Conservation (phyloP, 495 filamentous ascomycete species). For the Evernia prunastri region DNA sequence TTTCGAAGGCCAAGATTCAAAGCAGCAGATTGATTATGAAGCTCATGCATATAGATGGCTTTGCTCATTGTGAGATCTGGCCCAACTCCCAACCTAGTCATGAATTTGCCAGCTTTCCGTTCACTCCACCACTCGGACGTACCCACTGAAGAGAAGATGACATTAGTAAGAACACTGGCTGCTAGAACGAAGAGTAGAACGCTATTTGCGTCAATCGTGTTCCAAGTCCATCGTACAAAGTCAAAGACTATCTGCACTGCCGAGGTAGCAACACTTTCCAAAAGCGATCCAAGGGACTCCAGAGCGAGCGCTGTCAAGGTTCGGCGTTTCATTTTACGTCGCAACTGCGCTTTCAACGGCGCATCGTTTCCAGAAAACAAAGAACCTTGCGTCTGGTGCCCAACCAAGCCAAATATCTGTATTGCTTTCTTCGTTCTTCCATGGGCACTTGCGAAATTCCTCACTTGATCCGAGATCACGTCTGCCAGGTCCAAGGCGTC, state of each 20-base stretch:
- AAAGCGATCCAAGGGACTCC: conserved; percentile 60
- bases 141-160: conserved; percentile 61
- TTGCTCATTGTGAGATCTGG: conserved; percentile 76
- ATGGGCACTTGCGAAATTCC: conserved; percentile 63
- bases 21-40: conserved; percentile 62
- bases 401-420: conserved; percentile 81
- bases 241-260: conserved; percentile 69
- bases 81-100: conserved; percentile 70
- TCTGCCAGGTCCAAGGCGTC: conserved; percentile 82
- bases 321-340: conserved; percentile 58
- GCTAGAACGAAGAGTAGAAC: conserved; percentile 63
- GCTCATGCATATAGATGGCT: conserved; percentile 73
- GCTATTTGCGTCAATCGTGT: conserved; percentile 65
- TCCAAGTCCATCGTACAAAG: conserved; percentile 55
- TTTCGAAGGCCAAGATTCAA: conserved; percentile 26
- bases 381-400: conserved; percentile 59
- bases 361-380: conserved; percentile 49
- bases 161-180: conserved; percentile 61
- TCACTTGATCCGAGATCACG: conserved; percentile 79
- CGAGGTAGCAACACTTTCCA: conserved; percentile 62
- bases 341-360: conserved; percentile 36
- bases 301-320: conserved; percentile 61
- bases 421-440: conserved; percentile 86
- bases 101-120: conserved; percentile 67
- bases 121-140: conserved; percentile 78